Percentiles rank a stretch among this genome's conserved stretches.
phyloP scores from a whole-genome alignment of 768 basidiomycete species.

The Kwoniella europaea region DNA sequence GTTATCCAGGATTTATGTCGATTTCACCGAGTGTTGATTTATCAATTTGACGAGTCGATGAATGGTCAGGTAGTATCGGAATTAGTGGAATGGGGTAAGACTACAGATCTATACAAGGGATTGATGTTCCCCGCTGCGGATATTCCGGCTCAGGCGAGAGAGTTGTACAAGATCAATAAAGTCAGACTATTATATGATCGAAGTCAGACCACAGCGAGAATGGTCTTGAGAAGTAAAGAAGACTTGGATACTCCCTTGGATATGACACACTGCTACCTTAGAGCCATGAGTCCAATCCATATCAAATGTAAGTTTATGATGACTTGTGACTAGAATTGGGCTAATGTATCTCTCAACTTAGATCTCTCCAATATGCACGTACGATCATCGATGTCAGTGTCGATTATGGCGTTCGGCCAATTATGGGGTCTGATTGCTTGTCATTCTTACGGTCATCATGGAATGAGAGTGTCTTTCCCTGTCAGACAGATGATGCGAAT shows the following conservation, averaged over 20 bases:
- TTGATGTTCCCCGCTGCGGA: constrained; percentile 58
- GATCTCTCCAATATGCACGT: constrained; percentile 82
- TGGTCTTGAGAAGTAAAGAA: constrained; percentile 68
- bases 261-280: constrained; percentile 81
- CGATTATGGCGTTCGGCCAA: constrained; percentile 76
- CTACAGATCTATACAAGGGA: constrained; percentile 70
- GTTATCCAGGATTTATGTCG: constrained; percentile 77
- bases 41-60: constrained; percentile 81
- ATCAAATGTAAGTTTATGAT: constrained; percentile 66
- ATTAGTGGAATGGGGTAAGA: constrained; percentile 75
- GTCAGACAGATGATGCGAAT: constrained; percentile 81
- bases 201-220: constrained; percentile 71
- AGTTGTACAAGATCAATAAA: constrained; percentile 75
- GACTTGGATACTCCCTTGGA: constrained; percentile 75
- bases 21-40: constrained; percentile 79
- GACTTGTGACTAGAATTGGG: constrained; percentile 13
- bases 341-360: constrained; percentile 42
- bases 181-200: constrained; percentile 78
- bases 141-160: constrained; percentile 66
- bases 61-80: constrained; percentile 80
- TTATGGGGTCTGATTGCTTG: constrained; percentile 82
- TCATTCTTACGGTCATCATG: constrained; percentile 74
- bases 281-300: constrained; percentile 88
- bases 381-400: constrained; percentile 83
- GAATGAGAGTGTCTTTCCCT: constrained; percentile 85